Base-by-base conservation (phyloP, 177 flowering plant genomes). In the Telopea speciosissima region DNA sequence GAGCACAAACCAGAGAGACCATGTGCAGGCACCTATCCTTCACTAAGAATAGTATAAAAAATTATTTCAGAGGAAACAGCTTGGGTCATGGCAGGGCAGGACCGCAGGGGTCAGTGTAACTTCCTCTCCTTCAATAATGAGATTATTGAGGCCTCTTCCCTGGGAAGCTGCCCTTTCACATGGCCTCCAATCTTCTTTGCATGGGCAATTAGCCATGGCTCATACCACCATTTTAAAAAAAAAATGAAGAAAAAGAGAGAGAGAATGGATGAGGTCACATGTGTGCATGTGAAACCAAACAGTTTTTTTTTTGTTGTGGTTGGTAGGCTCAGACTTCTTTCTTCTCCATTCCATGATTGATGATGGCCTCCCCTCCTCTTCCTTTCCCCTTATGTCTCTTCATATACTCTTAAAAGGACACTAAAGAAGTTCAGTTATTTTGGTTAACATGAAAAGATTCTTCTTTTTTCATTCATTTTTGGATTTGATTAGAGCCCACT, bases 371-470 rank as follows among this genome's bases (percentile, higher is more conserved):
- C 16, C 49, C n/a, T 26, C 26, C 31, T 4, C 62, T 68, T 68
- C 54, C 54, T 16, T 49, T 12, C 14, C 16, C 7, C 14, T 49
- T 49, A 11, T 49, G 0, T 49, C 19, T 12, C 6, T 13, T n/a
- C 14, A n/a, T 58, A 26, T 28, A 28, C 31, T 28, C 31, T 28
- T 28, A 28, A 28, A 65, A 76, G 66, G 66, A 19, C 7, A 44
- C 56, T 58, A 67, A 22, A 26, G 26, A 58, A 0, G 9, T 2
- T 58, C 36, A 24, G 59, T 62, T 16, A 24, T 24, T 44, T 65
- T 62, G 70, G 63, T 69, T 74, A 82, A 84, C 85, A 76, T 81
- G 84, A 64, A 80, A 80, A 82, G 79, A 81, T 79, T 79, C 81
- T 77, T 23, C 70, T 24, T 69, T 63, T 63, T 60, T 70, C 73